These are phyloP conservation scores for Suillus luteus DNA, from an alignment of 768 basidiomycete genomes.

Conservation along the genomic window DNA sequence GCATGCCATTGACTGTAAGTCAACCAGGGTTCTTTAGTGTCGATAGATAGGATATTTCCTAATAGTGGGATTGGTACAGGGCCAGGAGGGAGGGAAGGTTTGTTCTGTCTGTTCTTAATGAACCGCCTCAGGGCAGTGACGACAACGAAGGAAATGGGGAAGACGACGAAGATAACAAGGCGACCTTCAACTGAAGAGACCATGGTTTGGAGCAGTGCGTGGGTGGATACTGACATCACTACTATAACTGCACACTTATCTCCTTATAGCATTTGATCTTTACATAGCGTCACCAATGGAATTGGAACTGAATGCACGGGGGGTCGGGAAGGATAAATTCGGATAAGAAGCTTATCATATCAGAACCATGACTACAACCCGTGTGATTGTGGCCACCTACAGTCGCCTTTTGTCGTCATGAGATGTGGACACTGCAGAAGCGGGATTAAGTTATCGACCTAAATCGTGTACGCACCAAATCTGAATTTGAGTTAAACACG, in stretches of 20 bases:
- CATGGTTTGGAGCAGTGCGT: background rate
- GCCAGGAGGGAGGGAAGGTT: conserved; percentile 43
- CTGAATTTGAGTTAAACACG: background rate
- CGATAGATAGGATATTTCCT: conserved; percentile 7
- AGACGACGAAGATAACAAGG: background rate
- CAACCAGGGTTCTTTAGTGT: conserved; percentile 7
- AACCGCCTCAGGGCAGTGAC: background rate
- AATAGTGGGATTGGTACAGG: conserved; percentile 44
- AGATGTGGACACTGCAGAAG: background rate
- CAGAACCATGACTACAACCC: background rate
- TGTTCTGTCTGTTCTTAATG: conserved; percentile 6
- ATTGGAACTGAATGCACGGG: background rate
- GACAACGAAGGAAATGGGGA: background rate
- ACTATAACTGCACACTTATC: background rate
- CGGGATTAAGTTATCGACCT: background rate
- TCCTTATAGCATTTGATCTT: background rate
- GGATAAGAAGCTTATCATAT: background rate
- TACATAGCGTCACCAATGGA: background rate
- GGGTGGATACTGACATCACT: background rate
- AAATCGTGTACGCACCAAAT: background rate
- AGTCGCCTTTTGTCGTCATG: background rate
- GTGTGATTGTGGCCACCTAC: background rate
- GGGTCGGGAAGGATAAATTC: background rate
- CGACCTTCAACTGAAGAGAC: background rate
- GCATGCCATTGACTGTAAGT: conserved; percentile 8